Base-by-base conservation (phyloP, 352 stramenopile genomes). In the Nannochloropsis limnetica region DNA sequence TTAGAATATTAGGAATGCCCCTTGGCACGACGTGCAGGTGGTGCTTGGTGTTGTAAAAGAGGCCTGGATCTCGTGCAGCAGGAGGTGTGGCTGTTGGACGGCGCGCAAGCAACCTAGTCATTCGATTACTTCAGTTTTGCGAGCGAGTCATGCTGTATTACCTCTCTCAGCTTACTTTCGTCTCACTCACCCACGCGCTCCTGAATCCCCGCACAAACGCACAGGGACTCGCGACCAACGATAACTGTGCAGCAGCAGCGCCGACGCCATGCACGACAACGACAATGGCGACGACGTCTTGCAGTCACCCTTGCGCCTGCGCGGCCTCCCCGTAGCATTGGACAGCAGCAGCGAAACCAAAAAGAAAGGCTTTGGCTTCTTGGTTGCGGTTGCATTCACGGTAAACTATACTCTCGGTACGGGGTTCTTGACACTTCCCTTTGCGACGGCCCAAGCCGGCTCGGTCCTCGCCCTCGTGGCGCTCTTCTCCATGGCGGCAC, bases 331-430 rank as follows among this genome's bases (percentile, higher is more conserved):
- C 2, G 61, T 74, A 20, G 61, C 61, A 20, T 25, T 74, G n/a
- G 61, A 74, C n/a, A 29, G 8, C 61, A 74, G 61, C 25, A 74
- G n/a, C 2, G 37, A 49, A 49, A 23, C n/a, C 61, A 74, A 74
- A 29, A 74, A 74, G 61, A 74, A 74, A 74, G 61, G 61, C n/a
- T 86, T 86, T 84, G 61, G 81, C 11, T 86, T 84, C 68, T 69
- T 80, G 68, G 84, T 88, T 14, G 83, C 82, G 17, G 83, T 88
- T 44, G 85, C 84, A 29, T 89, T 89, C 80, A 88, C 85, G 6
- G 81, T 89, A 49, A 89, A 89, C 49, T 89, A 89, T 79, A 84
- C 88, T 45, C 68, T 89, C 6, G 86, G 86, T 25, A 87, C 86
- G 28, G 86, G 86, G n/a, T 89, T 89, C 80, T 68, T 89, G 5